Evolutionary conservation across 1,284 basidiomycete species (phyloP).

Genomic region (Ganoderma leucocontextum): DNA sequence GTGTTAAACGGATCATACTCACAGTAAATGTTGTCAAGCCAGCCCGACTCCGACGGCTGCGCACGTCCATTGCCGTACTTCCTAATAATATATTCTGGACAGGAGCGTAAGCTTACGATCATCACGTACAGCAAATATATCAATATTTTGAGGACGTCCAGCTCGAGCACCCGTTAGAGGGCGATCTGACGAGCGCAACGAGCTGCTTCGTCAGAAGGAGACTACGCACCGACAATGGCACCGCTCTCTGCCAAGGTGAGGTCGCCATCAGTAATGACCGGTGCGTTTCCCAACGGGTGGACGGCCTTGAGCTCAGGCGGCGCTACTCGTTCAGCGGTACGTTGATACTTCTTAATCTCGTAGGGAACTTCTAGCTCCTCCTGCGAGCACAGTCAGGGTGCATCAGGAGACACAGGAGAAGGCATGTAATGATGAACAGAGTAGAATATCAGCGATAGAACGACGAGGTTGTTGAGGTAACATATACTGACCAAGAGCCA

Average conservation of each 20-base stretch:
- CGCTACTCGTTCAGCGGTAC: conserved; percentile 46
- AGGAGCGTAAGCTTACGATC: conserved; percentile 11
- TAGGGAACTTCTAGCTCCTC: conserved; percentile 60
- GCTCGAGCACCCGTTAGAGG: background rate
- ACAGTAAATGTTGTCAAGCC: conserved; percentile 50
- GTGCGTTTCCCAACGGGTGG: conserved; percentile 45
- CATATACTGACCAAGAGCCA: conserved; percentile 57
- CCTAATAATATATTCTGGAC: conserved; percentile 46
- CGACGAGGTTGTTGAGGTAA: conserved; percentile 5
- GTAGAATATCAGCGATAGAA: conserved; percentile 5
- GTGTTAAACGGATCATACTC: conserved; percentile 12
- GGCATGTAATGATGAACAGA: conserved; percentile 9
- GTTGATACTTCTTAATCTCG: conserved; percentile 56
- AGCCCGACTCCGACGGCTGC: conserved; percentile 46
- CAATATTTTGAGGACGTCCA: conserved; percentile 9
- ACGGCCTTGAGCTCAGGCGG: conserved; percentile 46
- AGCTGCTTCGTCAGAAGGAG: background rate
- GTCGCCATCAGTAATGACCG: conserved; percentile 46
- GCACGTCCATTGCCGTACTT: conserved; percentile 53
- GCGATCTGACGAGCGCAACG: conserved; percentile 4
- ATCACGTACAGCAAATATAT: background rate
- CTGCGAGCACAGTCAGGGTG: conserved; percentile 37
- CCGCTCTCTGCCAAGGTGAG: conserved; percentile 47
- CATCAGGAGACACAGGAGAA: conserved; percentile 14
- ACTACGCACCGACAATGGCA: conserved; percentile 43